Conservation (phyloP, 305 asterid species). For the Fraxinus latifolia region DNA sequence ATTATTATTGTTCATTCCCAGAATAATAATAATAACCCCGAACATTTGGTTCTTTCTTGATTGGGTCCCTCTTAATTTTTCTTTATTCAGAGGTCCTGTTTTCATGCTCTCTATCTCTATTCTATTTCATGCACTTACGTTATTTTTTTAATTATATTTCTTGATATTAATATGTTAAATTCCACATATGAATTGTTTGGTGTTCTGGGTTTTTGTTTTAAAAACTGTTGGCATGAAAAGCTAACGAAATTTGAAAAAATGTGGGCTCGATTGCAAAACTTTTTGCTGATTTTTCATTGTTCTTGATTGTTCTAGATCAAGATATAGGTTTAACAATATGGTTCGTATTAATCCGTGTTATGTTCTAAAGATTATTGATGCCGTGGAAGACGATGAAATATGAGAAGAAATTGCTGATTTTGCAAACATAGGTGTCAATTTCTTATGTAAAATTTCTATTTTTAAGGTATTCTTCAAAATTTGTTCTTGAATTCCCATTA, state of each 20-base stretch:
- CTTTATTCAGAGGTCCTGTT: constrained; percentile 6
- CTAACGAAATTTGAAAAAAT: neutral
- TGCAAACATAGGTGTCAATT: neutral
- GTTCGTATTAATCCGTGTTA: neutral
- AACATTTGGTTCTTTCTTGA: constrained; percentile 20
- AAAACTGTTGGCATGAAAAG: neutral
- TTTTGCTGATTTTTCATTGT: neutral
- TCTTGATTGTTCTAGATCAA: neutral
- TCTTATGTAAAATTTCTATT: neutral
- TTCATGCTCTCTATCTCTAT: neutral
- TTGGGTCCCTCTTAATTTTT: neutral
- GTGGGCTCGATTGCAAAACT: neutral
- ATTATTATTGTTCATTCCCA: neutral
- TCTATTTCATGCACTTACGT: constrained; percentile 2
- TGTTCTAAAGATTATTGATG: neutral
- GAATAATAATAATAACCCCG: neutral
- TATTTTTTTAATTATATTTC: neutral
- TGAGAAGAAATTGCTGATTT: neutral
- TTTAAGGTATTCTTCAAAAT: neutral
- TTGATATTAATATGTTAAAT: constrained; percentile 1
- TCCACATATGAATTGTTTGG: neutral
- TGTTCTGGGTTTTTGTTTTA: constrained; percentile 16
- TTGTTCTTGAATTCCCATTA: neutral
- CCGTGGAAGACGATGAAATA: neutral
- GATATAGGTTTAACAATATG: neutral